Conservation (phyloP, 306 rosid species). For the Vigna angularis region DNA sequence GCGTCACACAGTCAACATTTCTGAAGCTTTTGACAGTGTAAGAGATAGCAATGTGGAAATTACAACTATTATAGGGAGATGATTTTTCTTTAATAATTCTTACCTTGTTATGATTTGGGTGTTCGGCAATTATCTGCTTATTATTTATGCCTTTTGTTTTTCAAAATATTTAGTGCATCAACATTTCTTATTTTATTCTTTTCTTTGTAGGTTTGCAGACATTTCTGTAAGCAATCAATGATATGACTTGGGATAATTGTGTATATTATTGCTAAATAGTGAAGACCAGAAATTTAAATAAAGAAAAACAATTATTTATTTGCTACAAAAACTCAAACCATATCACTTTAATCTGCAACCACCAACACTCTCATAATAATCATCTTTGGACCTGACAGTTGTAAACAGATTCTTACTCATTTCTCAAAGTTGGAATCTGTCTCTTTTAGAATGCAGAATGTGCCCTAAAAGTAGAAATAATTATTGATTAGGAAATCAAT, state of each 20-base stretch:
- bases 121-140: no score
- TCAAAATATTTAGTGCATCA: no score
- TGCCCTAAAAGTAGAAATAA: background rate
- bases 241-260: background rate
- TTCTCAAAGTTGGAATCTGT: constrained; percentile 11
- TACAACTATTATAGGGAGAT: no score
- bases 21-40: no score
- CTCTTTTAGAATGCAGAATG: background rate
- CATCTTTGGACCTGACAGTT: background rate
- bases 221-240: background rate
- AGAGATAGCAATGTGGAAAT: no score
- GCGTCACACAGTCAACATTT: no score
- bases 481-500: background rate
- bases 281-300: background rate
- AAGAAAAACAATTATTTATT: background rate
- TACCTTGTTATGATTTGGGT: no score
- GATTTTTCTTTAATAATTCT: no score
- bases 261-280: background rate
- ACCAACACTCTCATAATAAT: background rate
- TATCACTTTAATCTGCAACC: background rate
- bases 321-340: background rate
- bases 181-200: background rate
- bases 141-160: no score
- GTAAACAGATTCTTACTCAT: background rate
- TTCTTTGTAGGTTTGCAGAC: background rate